Percentiles rank a stretch among this genome's conserved stretches.
phyloP scores from a whole-genome alignment of 2,329 filamentous ascomycete genomes.

The Trichocomaceae sp. region DNA sequence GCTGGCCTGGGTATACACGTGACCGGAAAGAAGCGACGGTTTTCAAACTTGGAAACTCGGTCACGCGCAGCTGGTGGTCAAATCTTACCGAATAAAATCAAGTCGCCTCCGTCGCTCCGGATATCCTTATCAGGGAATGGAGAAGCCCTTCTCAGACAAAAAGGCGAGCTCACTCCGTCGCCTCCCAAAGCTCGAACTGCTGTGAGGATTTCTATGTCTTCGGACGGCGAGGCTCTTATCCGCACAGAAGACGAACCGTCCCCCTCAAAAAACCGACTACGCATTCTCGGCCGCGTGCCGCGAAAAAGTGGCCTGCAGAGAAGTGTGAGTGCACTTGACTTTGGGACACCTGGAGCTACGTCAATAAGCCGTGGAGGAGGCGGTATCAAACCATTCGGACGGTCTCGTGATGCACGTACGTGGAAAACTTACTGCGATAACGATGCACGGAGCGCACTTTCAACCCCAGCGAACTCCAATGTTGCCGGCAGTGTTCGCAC shows the following conservation, averaged over 20 bases:
- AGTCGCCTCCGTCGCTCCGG: constrained; percentile 34
- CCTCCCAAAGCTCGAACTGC: constrained; percentile 40
- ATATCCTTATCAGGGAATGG: constrained; percentile 39
- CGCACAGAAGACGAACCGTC: constrained; percentile 65
- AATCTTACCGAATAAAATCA: constrained; percentile 12
- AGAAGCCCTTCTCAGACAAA: constrained; percentile 32
- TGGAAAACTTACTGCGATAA: constrained; percentile 90
- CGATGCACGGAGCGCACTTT: constrained; percentile 70
- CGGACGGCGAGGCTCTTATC: constrained; percentile 86
- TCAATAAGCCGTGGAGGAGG: constrained; percentile 33
- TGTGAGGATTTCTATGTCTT: constrained; percentile 72
- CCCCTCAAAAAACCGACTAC: constrained; percentile 50
- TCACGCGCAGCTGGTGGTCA: background rate
- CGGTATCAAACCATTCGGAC: constrained; percentile 53
- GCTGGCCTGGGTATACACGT: constrained; percentile 9
- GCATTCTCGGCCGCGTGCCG: constrained; percentile 42
- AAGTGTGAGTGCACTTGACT: constrained; percentile 62
- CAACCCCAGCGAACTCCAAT: constrained; percentile 73
- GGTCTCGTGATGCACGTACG: constrained; percentile 78
- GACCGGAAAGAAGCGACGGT: constrained; percentile 30
- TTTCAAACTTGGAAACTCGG: constrained; percentile 22
- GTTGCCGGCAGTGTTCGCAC: constrained; percentile 58
- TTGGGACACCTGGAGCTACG: constrained; percentile 47
- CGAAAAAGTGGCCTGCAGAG: constrained; percentile 55
- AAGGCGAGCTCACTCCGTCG: constrained; percentile 36